These are phyloP conservation scores for Magnusiomyces paraingens DNA, from an alignment of 1,139 yeast genomes.

Conservation along the genomic window DNA sequence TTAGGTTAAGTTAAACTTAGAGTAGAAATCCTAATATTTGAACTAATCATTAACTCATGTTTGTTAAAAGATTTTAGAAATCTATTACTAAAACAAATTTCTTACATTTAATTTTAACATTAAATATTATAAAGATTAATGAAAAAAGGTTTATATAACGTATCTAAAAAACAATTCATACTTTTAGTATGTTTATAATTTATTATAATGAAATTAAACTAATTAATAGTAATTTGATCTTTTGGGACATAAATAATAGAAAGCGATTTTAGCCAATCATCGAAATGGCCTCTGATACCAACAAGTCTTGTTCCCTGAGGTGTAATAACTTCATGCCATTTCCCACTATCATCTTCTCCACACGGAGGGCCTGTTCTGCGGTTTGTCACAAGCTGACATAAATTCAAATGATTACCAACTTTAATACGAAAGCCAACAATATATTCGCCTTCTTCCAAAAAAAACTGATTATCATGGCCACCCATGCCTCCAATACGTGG, in stretches of 20 bases:
- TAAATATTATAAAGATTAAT: too few relatives aligned
- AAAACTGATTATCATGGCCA: background rate
- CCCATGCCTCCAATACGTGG: background rate
- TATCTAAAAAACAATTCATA: too few relatives aligned
- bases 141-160: too few relatives aligned
- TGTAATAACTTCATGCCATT: constrained; percentile 48
- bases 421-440: constrained; percentile 58
- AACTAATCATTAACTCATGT: too few relatives aligned
- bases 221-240: background rate
- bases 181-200: too few relatives aligned
- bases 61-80: too few relatives aligned
- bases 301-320: constrained; percentile 42
- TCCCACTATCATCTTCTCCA: constrained; percentile 72
- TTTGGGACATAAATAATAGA: constrained; percentile 1
- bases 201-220: too few relatives aligned
- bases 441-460: constrained; percentile 42
- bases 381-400: constrained; percentile 57
- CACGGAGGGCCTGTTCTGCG: constrained; percentile 35
- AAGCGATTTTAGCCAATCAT: background rate
- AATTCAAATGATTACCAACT: constrained; percentile 88
- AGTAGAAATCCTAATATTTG: too few relatives aligned
- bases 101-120: too few relatives aligned
- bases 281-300: background rate
- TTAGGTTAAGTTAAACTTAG: too few relatives aligned
- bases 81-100: too few relatives aligned